A percentile compares a stretch with the other conserved stretches of the same genome.
Evolutionary conservation across 2,329 filamentous ascomycete genomes (phyloP).

Genomic region (Xylaria sp.): DNA sequence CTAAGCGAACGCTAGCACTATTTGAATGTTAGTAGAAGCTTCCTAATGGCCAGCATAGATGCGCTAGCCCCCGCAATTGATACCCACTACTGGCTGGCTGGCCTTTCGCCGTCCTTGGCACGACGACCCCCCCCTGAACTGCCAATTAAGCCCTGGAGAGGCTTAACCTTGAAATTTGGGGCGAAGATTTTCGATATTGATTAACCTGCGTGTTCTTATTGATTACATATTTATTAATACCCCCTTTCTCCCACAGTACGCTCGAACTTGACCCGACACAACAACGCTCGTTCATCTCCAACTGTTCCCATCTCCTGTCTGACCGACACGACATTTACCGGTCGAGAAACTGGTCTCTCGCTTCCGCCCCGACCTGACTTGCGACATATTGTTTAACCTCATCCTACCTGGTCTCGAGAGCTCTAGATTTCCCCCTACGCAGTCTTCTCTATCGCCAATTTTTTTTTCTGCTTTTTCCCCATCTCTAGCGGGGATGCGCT

Average conservation of each 20-base stretch:
- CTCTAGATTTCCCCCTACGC: conserved; percentile 21
- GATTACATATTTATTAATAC: background rate
- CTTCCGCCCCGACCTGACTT: conserved; percentile 14
- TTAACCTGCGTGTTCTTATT: conserved; percentile 15
- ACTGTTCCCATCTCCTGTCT: background rate
- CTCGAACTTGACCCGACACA: background rate
- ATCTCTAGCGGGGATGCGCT: conserved; percentile 44
- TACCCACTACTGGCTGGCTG: conserved; percentile 6
- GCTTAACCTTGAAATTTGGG: conserved; percentile 30
- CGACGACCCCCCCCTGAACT: conserved; percentile 27
- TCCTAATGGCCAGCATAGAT: background rate
- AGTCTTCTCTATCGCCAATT: conserved; percentile 21
- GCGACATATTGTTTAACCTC: conserved; percentile 1
- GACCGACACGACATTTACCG: conserved; percentile 16
- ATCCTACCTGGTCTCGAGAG: conserved; percentile 1
- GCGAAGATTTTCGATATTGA: conserved; percentile 33
- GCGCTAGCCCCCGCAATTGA: conserved; percentile 15
- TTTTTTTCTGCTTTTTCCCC: conserved; percentile 34
- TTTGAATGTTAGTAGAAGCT: background rate
- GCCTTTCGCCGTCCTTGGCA: conserved; percentile 8
- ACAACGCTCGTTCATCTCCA: conserved; percentile 33
- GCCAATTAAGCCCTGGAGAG: conserved; percentile 33
- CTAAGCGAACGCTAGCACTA: background rate
- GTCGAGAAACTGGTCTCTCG: conserved; percentile 7
- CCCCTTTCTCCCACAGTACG: conserved; percentile 14